Evolutionary conservation across 495 filamentous ascomycete species (phyloP).

Genomic region (Schizothecium vesticola): DNA sequence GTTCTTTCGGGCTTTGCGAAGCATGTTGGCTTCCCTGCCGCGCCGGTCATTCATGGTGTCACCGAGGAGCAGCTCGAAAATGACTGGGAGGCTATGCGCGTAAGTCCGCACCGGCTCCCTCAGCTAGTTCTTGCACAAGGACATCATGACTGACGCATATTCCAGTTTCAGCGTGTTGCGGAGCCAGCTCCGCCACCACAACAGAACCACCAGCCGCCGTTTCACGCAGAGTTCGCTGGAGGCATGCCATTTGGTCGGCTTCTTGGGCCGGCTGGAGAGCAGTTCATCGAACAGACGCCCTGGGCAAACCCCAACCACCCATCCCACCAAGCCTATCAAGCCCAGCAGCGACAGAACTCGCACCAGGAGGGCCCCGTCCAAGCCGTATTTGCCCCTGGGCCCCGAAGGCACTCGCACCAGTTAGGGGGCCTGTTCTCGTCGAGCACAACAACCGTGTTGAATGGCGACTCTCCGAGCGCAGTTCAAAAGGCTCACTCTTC

Average conservation of each 20-base stretch:
- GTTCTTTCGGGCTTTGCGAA: constrained; percentile 86
- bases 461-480: constrained; percentile 23
- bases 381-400: constrained; percentile 22
- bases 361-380: constrained; percentile 24
- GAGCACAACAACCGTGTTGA: constrained; percentile 18
- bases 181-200: constrained; percentile 26
- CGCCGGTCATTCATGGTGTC: constrained; percentile 70
- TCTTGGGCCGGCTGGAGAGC: constrained; percentile 66
- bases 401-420: constrained; percentile 33
- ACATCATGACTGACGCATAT: constrained; percentile 3
- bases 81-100: constrained; percentile 84
- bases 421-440: constrained; percentile 22
- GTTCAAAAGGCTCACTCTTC: constrained; percentile 21
- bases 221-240: constrained; percentile 25
- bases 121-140: not conserved
- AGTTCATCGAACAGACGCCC: constrained; percentile 74
- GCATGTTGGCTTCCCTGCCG: constrained; percentile 91
- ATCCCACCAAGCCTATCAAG: constrained; percentile 46
- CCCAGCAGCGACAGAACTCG: constrained; percentile 25
- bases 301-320: constrained; percentile 89
- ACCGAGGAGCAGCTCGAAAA: constrained; percentile 71
- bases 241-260: constrained; percentile 34
- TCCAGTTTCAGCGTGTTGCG: constrained; percentile 26
- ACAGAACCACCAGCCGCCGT: constrained; percentile 14
- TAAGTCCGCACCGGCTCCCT: constrained; percentile 46